Evolutionary conservation across 352 stramenopile species (phyloP), one percentile per base, ranked within the genome.

Genomic region (Globisporangium spiculum): DNA sequence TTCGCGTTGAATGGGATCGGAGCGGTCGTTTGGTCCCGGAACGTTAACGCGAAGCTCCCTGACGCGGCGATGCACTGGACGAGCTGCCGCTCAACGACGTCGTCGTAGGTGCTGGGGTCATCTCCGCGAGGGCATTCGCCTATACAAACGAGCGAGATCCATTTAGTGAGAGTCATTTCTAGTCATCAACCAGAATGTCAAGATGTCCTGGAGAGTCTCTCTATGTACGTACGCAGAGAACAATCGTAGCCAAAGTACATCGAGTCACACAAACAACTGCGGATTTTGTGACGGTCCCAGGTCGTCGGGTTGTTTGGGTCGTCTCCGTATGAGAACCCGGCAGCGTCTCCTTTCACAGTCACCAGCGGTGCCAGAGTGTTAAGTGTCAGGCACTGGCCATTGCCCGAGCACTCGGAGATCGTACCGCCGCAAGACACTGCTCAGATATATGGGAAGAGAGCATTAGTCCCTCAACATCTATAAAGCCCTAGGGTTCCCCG

Each of bases 311-410:
- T 75, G 71, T 94, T 93, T 22, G 83, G 81, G 60, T 92, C 80
- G 7, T 70, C 65, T 52, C 84, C 84, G 61, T 92, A 93, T 0
- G 76, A 77, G 71, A 84, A 92, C 2, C 72, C 81, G 0, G 70
- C 75, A 0, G 69, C 75, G 62, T 87, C 78, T 22, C 83, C 81
- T 34, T 93, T 89, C 50, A 93, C 66, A 1, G 70, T 75, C 1
- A 81, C 70, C 3, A 88, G 71, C 27, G 81, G 81, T 1, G 86
- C 80, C 20, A 95, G 65, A 60, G 93, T 77, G 14, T 71, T 73
- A 30, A 97, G 72, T 1, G 77, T 84, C 30, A 94, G 68, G 48
- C 91, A 97, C 36, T 81, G 77, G 0, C 89, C 91, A 54, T 94
- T 88, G 20, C 80, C 89, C 3, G 83, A 92, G 70, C 89, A 94